Evolutionary conservation across 441 rosid genomes (phyloP).

Genomic region (Aleurites moluccanus): DNA sequence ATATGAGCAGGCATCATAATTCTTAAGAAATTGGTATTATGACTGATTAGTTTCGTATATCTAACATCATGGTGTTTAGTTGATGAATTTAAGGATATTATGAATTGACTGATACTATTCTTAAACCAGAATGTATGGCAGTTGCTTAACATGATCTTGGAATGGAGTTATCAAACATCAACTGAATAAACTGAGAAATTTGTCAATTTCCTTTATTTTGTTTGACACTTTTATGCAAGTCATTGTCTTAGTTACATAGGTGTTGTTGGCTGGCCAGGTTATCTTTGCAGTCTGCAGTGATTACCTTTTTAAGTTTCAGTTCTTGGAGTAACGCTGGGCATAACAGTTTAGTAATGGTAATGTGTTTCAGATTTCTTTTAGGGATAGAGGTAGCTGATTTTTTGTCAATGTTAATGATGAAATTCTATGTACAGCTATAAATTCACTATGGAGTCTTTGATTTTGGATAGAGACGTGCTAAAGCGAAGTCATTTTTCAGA

Average conservation of each 20-base stretch:
- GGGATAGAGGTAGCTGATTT: background rate
- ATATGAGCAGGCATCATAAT: background rate
- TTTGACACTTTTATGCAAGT: background rate
- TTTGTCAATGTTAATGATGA: background rate
- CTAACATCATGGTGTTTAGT: background rate
- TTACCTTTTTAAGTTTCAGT: background rate
- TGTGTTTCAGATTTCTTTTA: background rate
- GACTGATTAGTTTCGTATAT: background rate
- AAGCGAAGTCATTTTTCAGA: no score
- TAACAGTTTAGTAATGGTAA: no score
- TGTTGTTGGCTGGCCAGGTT: background rate
- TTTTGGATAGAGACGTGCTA: no score
- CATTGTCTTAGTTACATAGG: background rate
- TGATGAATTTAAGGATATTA: background rate
- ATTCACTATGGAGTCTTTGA: no score
- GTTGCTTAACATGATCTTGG: background rate
- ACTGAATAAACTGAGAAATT: no score
- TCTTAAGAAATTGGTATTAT: background rate
- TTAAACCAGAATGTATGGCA: background rate
- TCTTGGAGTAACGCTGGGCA: background rate
- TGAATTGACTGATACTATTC: background rate
- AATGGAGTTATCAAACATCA: background rate
- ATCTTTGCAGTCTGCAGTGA: background rate
- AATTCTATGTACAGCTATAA: no score
- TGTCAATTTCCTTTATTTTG: background rate